These are phyloP conservation scores for Phytomonas francai DNA, from an alignment of 208 protist genomes.

Conservation along the genomic window DNA sequence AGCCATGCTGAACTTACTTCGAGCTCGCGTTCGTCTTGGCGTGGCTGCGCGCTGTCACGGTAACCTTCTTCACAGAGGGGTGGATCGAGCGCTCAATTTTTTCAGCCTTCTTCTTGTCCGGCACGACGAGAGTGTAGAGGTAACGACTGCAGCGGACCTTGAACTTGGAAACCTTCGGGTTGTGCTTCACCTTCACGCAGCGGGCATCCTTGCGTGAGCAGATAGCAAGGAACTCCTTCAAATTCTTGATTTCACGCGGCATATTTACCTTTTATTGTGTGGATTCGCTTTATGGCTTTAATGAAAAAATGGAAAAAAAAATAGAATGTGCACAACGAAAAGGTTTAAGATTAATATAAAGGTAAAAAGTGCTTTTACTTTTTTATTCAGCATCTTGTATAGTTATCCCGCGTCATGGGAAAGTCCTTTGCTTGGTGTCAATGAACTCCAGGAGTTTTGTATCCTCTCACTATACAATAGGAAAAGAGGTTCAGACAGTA, in stretches of 20 bases:
- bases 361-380: neutral
- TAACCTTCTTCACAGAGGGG: conserved; percentile 85
- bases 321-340: neutral
- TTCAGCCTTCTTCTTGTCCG: conserved; percentile 89
- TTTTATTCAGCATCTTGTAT: neutral
- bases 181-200: conserved; percentile 91
- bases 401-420: neutral
- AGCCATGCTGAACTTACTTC: conserved; percentile 29
- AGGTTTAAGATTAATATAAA: neutral
- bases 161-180: conserved; percentile 86
- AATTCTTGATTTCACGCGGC: conserved; percentile 77
- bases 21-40: conserved; percentile 74
- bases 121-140: conserved; percentile 89
- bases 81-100: conserved; percentile 90
- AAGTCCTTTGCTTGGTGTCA: neutral
- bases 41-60: conserved; percentile 74
- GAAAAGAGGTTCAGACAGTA: conserved; percentile 1
- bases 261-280: conserved; percentile 10
- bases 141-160: conserved; percentile 91
- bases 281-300: conserved; percentile 1
- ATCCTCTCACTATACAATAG: conserved; percentile 2
- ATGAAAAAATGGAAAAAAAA: conserved; percentile 10
- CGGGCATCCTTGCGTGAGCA: conserved; percentile 89
- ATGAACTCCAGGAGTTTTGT: neutral
- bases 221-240: conserved; percentile 92